Evolutionary conservation across 1,139 yeast species (phyloP).

Genomic region (Taphrina communis): DNA sequence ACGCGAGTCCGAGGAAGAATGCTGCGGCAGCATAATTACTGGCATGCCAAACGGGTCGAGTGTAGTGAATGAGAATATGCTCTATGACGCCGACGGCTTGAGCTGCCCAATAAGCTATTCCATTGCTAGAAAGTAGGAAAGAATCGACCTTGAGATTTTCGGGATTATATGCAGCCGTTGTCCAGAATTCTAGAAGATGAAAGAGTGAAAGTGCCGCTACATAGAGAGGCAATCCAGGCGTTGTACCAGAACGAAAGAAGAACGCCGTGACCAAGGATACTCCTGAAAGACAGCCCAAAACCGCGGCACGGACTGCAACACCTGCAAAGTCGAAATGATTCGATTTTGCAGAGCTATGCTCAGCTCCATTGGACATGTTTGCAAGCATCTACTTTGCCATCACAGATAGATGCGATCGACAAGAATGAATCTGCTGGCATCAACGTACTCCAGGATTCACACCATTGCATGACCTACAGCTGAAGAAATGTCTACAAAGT

Average conservation of each 20-base stretch:
- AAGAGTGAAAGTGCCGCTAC: constrained; percentile 63
- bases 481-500: no score
- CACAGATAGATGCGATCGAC: no score
- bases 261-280: constrained; percentile 30
- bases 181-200: constrained; percentile 80
- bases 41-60: constrained; percentile 53
- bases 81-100: constrained; percentile 63
- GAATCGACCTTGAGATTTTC: constrained; percentile 65
- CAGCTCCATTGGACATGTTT: background rate
- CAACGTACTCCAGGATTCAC: no score
- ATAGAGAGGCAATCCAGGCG: constrained; percentile 56
- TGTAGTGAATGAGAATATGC: constrained; percentile 53
- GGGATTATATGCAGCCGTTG: constrained; percentile 76
- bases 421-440: no score
- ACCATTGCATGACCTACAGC: no score
- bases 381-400: no score
- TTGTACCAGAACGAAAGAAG: background rate
- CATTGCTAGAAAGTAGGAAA: constrained; percentile 76
- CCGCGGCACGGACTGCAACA: constrained; percentile 45
- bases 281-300: constrained; percentile 47
- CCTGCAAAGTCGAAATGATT: constrained; percentile 40
- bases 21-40: constrained; percentile 46
- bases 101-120: constrained; percentile 67
- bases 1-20: constrained; percentile 56
- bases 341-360: background rate